These are phyloP conservation scores for Penicillium nucicola DNA, from an alignment of 495 filamentous ascomycete species.

Conservation along the genomic window DNA sequence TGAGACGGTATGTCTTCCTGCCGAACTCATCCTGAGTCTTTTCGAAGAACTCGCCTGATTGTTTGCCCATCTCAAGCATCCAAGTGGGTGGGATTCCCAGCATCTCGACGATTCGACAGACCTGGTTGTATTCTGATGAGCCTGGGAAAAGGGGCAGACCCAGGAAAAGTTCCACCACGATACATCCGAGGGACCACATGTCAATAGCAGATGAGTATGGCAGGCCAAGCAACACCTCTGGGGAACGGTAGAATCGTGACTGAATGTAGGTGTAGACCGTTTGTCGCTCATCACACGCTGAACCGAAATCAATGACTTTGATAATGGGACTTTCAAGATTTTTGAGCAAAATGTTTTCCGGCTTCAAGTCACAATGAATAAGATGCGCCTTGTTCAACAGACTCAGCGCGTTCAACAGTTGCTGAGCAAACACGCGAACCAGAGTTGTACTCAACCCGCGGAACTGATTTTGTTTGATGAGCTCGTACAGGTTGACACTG, in stretches of 20 bases:
- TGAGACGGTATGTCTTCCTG: slow-evolving; percentile 83
- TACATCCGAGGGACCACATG: slow-evolving; percentile 99
- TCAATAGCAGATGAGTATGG: slow-evolving; percentile 98
- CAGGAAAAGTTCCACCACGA: slow-evolving; percentile 96
- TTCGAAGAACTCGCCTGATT: slow-evolving; percentile 96
- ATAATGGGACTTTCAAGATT: slow-evolving; percentile 99
- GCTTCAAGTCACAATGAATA: slow-evolving; percentile 98
- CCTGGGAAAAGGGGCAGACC: slow-evolving; percentile 95
- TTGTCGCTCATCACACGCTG: slow-evolving; percentile 96
- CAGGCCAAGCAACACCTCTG: slow-evolving; percentile 89
- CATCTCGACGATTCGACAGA: slow-evolving; percentile 97
- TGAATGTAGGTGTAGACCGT: slow-evolving; percentile 99
- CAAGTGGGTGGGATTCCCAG: slow-evolving; percentile 92
- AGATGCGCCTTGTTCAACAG: slow-evolving; percentile 93
- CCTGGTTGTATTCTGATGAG: slow-evolving; percentile 98
- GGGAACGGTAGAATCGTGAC: slow-evolving; percentile 96
- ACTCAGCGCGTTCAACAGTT: slow-evolving; percentile 87
- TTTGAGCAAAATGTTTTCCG: slow-evolving; percentile 96
- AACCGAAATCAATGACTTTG: slow-evolving; percentile 99
- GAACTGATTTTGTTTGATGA: slow-evolving; percentile 99
- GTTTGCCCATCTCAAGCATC: slow-evolving; percentile 99
- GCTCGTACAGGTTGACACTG: slow-evolving; percentile 96
- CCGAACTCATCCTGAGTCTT: slow-evolving; percentile 91
- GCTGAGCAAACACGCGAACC: slow-evolving; percentile 96
- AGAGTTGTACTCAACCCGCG: slow-evolving; percentile 95